Evolutionary conservation across 2,329 filamentous ascomycete genomes (phyloP).

Genomic region (Fusarium sp.): DNA sequence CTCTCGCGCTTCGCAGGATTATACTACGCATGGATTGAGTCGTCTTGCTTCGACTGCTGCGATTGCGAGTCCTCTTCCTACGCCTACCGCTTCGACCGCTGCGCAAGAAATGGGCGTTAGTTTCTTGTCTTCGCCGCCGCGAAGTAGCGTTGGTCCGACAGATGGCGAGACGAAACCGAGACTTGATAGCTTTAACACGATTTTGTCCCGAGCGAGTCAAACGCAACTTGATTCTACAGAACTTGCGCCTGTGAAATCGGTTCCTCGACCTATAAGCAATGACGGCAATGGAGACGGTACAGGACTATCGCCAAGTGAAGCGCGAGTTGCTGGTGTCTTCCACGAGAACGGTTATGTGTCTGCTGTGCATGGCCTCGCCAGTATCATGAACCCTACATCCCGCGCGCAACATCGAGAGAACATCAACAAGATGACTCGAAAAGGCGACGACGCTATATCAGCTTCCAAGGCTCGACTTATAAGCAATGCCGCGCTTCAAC

Average conservation of each 20-base stretch:
- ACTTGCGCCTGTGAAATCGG: slow-evolving; percentile 31
- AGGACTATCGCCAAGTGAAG: slow-evolving; percentile 49
- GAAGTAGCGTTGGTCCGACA: slow-evolving; percentile 44
- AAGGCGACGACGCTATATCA: slow-evolving; percentile 45
- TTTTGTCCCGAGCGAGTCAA: slow-evolving; percentile 37
- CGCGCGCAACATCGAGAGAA: slow-evolving; percentile 45
- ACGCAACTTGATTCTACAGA: slow-evolving; percentile 28
- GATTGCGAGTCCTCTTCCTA: slow-evolving; percentile 46
- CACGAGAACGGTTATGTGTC: slow-evolving; percentile 51
- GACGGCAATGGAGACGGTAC: slow-evolving; percentile 46
- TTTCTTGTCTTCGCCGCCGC: slow-evolving; percentile 44
- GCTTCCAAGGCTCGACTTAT: slow-evolving; percentile 50
- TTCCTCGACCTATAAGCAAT: slow-evolving; percentile 44
- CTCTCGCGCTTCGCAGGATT: slow-evolving; percentile 38
- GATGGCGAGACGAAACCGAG: slow-evolving; percentile 43
- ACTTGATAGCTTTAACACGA: slow-evolving; percentile 41
- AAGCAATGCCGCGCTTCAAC: slow-evolving; percentile 51
- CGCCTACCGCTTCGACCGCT: slow-evolving; percentile 40
- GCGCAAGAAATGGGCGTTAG: slow-evolving; percentile 45
- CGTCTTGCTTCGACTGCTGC: slow-evolving; percentile 46
- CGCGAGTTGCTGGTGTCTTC: slow-evolving; percentile 50
- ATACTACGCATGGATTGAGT: slow-evolving; percentile 44
- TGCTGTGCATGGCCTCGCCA: slow-evolving; percentile 50
- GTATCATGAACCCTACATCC: slow-evolving; percentile 50
- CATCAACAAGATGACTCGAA: slow-evolving; percentile 45